Percentiles rank a stretch among this genome's conserved stretches.
Evolutionary conservation across 371 early-diverging fungal genomes (phyloP).

Genomic region (Saksenaea oblongispora): DNA sequence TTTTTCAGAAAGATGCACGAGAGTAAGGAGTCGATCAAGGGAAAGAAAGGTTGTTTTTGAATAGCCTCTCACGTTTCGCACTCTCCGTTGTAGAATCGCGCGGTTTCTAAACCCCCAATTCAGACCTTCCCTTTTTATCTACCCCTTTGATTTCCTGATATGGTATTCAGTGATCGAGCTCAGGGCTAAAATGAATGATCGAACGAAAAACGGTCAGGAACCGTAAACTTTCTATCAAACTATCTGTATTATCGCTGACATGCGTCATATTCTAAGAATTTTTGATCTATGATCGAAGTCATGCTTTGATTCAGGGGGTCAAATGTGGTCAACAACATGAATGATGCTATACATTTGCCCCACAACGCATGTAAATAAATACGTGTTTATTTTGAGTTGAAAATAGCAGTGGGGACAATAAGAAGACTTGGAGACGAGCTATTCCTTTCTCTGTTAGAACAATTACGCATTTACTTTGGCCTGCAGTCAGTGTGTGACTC

Average conservation of each 20-base stretch:
- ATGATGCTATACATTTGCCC: too few relatives aligned
- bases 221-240: not conserved
- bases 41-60: not conserved
- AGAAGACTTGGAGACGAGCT: too few relatives aligned
- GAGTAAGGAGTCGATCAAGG: constrained; percentile 3
- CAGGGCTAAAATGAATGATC: constrained; percentile 3
- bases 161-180: not conserved
- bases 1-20: not conserved
- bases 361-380: not conserved
- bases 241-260: not conserved
- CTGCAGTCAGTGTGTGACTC: not conserved
- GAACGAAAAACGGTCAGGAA: constrained; percentile 1
- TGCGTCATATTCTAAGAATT: not conserved
- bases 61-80: not conserved
- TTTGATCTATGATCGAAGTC: not conserved
- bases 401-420: too few relatives aligned
- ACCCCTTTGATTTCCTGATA: not conserved
- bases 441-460: not conserved
- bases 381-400: not conserved
- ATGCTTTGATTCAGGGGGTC: too few relatives aligned
- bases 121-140: not conserved
- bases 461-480: not conserved
- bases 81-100: not conserved
- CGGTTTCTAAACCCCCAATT: constrained; percentile 1
- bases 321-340: too few relatives aligned